Percentiles rank a stretch among this genome's conserved stretches.
These are phyloP conservation scores for Pseudotulostoma volvatum DNA, from an alignment of 495 filamentous ascomycete genomes.

Conservation along the genomic window DNA sequence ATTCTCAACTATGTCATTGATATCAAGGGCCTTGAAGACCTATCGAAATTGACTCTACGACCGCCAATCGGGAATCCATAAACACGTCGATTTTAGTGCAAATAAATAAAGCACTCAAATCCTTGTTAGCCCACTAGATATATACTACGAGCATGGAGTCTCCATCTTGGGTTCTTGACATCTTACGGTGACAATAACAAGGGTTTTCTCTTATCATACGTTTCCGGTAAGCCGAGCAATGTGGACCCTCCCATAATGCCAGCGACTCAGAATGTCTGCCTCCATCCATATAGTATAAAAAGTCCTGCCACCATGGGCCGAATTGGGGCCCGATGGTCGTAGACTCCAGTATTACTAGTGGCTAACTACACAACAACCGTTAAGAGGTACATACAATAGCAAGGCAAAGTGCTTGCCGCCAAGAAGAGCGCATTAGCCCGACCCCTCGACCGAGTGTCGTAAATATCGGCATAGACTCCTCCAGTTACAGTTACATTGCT, in stretches of 20 bases:
- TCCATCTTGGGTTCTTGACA: too few relatives aligned
- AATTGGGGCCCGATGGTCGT: conserved; percentile 51
- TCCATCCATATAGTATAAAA: conserved; percentile 40
- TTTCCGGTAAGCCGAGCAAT: conserved; percentile 30
- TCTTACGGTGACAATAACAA: too few relatives aligned
- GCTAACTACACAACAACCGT: too few relatives aligned
- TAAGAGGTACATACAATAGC: too few relatives aligned
- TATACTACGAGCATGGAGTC: too few relatives aligned
- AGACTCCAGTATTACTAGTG: conserved; percentile 24
- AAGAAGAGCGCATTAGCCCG: conserved; percentile 58
- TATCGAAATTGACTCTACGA: too few relatives aligned
- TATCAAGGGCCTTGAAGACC: neutral
- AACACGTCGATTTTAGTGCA: too few relatives aligned
- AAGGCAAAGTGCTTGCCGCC: conserved; percentile 49
- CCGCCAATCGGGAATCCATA: too few relatives aligned
- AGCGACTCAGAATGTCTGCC: conserved; percentile 48
- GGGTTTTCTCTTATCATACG: conserved; percentile 51
- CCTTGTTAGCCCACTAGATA: too few relatives aligned
- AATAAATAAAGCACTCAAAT: too few relatives aligned
- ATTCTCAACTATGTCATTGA: neutral
- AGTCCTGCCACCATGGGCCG: conserved; percentile 55
- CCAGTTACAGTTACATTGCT: conserved; percentile 55
- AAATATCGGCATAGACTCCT: conserved; percentile 61
- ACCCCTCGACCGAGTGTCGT: conserved; percentile 41
- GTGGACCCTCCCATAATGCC: conserved; percentile 39